Conservation (phyloP, 768 basidiomycete genomes). For the Strobilomyces dryophilus region DNA sequence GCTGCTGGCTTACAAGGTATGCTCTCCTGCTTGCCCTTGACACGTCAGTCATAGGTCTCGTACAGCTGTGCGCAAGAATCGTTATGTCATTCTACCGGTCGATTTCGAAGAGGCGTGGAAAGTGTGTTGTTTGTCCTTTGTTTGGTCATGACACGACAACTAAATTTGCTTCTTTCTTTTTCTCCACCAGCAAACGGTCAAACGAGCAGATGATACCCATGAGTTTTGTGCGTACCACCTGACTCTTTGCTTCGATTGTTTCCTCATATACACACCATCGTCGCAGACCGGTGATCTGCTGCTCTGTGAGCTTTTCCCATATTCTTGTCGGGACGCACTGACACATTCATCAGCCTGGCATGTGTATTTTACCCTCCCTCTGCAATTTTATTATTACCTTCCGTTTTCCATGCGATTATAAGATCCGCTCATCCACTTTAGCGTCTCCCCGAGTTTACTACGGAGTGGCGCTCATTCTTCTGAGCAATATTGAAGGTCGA, state of each 20-base stretch:
- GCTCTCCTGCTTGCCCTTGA: neutral
- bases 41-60: conserved; percentile 3
- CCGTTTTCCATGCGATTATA: conserved; percentile 7
- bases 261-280: conserved; percentile 1
- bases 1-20: conserved; percentile 94
- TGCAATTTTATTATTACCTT: conserved; percentile 27
- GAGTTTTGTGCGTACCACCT: conserved; percentile 79
- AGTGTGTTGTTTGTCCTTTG: conserved; percentile 64
- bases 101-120: conserved; percentile 99
- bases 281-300: conserved; percentile 37
- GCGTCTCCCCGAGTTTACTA: conserved; percentile 57
- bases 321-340: conserved; percentile 18
- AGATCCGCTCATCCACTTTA: conserved; percentile 77
- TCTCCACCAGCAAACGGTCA: conserved; percentile 83
- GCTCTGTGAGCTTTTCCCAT: conserved; percentile 35
- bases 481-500: conserved; percentile 59
- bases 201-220: conserved; percentile 91
- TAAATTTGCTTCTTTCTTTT: conserved; percentile 31
- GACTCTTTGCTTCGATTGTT: neutral
- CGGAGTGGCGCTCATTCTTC: conserved; percentile 81
- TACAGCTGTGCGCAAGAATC: conserved; percentile 89
- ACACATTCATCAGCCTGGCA: conserved; percentile 22
- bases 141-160: conserved; percentile 38
- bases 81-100: conserved; percentile 92
- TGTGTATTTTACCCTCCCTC: conserved; percentile 33